Evolutionary conservation across 2,329 filamentous ascomycete genomes (phyloP).

Genomic region (Amphichorda felina): DNA sequence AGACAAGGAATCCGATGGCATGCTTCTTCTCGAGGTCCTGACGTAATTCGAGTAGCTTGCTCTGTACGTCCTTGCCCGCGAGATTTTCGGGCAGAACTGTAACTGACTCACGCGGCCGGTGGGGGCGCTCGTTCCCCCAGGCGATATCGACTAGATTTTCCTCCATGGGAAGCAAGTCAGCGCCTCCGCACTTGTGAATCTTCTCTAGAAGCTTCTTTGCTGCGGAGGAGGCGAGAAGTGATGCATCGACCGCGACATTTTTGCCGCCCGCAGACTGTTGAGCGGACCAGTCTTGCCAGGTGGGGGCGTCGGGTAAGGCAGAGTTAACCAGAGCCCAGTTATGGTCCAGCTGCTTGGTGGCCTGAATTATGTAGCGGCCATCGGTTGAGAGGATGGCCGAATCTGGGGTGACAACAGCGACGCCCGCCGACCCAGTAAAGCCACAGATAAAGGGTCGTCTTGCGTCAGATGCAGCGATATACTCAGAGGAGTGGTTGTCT

Average conservation of each 20-base stretch:
- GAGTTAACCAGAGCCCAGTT: conserved; percentile 93
- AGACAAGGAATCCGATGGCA: conserved; percentile 75
- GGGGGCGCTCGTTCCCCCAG: conserved; percentile 68
- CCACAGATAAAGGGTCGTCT: conserved; percentile 86
- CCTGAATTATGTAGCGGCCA: conserved; percentile 97
- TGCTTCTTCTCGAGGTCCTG: conserved; percentile 89
- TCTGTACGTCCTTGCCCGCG: conserved; percentile 68
- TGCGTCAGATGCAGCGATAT: conserved; percentile 91
- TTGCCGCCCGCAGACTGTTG: conserved; percentile 82
- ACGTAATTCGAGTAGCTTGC: conserved; percentile 78
- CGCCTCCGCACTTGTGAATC: conserved; percentile 76
- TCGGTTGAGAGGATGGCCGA: conserved; percentile 90
- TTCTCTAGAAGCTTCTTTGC: conserved; percentile 67
- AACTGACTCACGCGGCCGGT: conserved; percentile 64
- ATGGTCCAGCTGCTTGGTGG: conserved; percentile 73
- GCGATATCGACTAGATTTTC: conserved; percentile 83
- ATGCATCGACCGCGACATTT: conserved; percentile 81
- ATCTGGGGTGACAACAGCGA: conserved; percentile 74
- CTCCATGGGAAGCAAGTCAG: conserved; percentile 60
- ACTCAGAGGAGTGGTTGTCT: conserved; percentile 95
- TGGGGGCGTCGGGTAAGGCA: conserved; percentile 84
- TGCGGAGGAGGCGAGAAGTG: conserved; percentile 58
- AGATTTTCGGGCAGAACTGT: conserved; percentile 61
- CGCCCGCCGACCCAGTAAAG: conserved; percentile 91
- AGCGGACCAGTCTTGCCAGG: conserved; percentile 93